phyloP scores from a whole-genome alignment of 2,329 filamentous ascomycete species.

The Chaetomium strumarium region DNA sequence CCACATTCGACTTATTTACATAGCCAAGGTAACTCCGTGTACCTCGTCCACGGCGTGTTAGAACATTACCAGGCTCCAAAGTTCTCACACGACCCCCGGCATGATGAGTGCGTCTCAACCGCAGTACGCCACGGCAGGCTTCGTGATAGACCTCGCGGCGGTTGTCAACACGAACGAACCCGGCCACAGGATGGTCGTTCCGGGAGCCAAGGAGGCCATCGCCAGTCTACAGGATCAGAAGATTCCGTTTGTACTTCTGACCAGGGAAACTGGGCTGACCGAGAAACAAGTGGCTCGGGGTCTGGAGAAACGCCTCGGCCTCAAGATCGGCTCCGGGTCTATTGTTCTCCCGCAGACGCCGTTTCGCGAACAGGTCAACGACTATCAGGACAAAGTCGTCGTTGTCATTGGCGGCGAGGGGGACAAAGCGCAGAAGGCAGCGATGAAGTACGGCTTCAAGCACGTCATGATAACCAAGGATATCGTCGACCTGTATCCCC shows the following conservation, averaged over 20 bases:
- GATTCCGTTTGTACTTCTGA: not conserved
- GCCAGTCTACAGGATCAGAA: not conserved
- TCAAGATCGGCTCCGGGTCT: not conserved
- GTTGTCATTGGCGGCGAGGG: not conserved
- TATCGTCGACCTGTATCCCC: not conserved
- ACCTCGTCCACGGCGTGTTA: too few relatives aligned
- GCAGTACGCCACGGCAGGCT: not conserved
- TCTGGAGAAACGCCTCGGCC: not conserved
- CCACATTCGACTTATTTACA: too few relatives aligned
- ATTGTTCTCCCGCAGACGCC: not conserved
- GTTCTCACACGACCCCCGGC: not conserved
- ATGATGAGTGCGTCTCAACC: not conserved
- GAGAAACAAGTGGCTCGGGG: not conserved
- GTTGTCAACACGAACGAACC: not conserved
- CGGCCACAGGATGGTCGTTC: not conserved
- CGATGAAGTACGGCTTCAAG: not conserved
- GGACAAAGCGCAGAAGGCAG: not conserved
- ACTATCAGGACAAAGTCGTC: not conserved
- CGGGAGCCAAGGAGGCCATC: not conserved
- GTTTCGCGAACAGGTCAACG: not conserved
- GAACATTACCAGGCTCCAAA: too few relatives aligned
- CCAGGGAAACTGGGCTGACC: not conserved
- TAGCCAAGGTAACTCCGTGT: too few relatives aligned
- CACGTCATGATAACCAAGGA: not conserved
- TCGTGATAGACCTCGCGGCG: not conserved